Conservation (phyloP, 805 yeast genomes). For the Candida khao-thaluensis region DNA sequence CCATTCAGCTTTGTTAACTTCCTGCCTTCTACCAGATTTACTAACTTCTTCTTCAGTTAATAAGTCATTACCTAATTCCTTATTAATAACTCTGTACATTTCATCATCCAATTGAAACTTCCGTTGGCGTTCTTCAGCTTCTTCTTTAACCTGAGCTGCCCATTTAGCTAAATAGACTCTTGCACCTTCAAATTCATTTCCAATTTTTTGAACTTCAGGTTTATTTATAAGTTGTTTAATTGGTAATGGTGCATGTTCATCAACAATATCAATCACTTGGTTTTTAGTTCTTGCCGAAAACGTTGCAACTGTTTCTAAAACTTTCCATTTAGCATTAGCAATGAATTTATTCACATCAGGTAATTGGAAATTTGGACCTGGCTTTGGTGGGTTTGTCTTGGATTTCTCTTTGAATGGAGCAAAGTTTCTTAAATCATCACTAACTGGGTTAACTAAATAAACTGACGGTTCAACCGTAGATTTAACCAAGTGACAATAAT, state of each 20-base stretch:
- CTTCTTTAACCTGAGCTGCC: slow-evolving; percentile 93
- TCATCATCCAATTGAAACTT: slow-evolving; percentile 55
- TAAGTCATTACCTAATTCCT: slow-evolving; percentile 61
- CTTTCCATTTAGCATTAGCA: slow-evolving; percentile 78
- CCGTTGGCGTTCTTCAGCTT: slow-evolving; percentile 65
- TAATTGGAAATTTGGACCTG: slow-evolving; percentile 12
- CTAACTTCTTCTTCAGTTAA: slow-evolving; percentile 60
- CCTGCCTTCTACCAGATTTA: slow-evolving; percentile 62
- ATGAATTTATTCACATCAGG: slow-evolving; percentile 50
- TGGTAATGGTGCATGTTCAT: slow-evolving; percentile 59
- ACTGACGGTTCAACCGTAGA: slow-evolving; percentile 73
- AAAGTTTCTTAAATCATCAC: slow-evolving; percentile 61
- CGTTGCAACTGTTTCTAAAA: slow-evolving; percentile 80
- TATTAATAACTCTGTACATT: slow-evolving; percentile 54
- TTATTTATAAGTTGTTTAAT: slow-evolving; percentile 60
- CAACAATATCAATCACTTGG: slow-evolving; percentile 63
- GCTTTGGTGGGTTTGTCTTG: not conserved
- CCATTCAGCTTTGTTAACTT: slow-evolving; percentile 78
- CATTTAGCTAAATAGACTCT: slow-evolving; percentile 90
- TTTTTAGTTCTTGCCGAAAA: slow-evolving; percentile 53
- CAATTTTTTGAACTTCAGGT: slow-evolving; percentile 78
- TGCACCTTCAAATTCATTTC: slow-evolving; percentile 92
- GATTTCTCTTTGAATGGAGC: slow-evolving; percentile 29
- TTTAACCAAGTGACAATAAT: slow-evolving; percentile 60
- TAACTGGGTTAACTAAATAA: slow-evolving; percentile 74